Evolutionary conservation across 208 protist genomes (phyloP), one percentile per base, ranked within the genome.

Genomic region (Leishmania martiniquensis): DNA sequence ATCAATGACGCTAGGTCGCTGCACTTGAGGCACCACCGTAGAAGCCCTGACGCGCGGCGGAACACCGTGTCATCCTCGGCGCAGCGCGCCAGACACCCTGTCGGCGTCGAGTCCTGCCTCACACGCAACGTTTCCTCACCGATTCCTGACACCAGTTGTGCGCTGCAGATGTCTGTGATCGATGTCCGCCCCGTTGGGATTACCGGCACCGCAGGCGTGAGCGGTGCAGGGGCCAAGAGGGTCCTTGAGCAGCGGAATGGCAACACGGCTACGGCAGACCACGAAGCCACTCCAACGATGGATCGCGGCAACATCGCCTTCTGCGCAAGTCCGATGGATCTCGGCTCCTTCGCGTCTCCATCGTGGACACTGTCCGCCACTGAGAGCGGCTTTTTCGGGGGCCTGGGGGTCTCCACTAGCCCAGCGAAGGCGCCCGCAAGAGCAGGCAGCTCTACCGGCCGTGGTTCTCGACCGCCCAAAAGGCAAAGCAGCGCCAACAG

Each of bases 1-100:
- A 80, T 76, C 63, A 73, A 47, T 45, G 67, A 37, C 9, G 59
- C 29, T 32, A 13, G 29, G 25, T 17, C 59, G n/a, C 57, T n/a
- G 10, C 59, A 13, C 29, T 34, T 32, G 37, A 32, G 17, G 42
- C 54, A 52, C 13, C 29, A 42, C 71, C 49, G 15, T 39, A 29
- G 47, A 22, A 17, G 29, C 42, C 1, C 4, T 39, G 12, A 12
- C 15, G 47, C 37, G 68, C 49, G 37, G 47, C 29, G 29, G 68
- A 59, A 42, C 47, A 39, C 20, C 9, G 13, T 6, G 13, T 17
- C 47, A 2, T 69, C 13, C 15, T 15, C 32, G 47, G 32, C 32
- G 15, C 68, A 37, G 20, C 32, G 0, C 42, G 13, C n/a, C 32
- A 9, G n/a, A 4, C 39, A 42, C 32, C 2, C 42, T 37, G 68